phyloP scores from a whole-genome alignment of 1,284 basidiomycete genomes.

The Tremellales sp. region DNA sequence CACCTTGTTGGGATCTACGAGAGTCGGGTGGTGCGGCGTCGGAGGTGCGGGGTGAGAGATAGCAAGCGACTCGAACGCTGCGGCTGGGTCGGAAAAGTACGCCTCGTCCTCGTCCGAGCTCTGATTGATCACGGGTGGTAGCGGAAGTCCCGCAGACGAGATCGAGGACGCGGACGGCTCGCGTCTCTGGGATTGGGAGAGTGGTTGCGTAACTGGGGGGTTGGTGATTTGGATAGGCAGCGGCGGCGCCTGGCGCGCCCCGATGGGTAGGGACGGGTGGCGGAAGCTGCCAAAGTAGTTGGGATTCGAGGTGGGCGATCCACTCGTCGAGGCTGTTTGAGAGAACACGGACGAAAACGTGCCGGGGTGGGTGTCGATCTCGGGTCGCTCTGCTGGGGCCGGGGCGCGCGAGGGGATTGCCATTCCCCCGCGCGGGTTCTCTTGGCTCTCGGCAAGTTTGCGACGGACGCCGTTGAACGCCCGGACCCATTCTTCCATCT shows the following conservation, averaged over 20 bases:
- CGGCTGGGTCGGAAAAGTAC: conserved; percentile 30
- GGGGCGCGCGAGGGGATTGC: conserved; percentile 9
- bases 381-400: conserved; percentile 6
- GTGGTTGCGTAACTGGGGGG: not conserved
- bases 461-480: conserved; percentile 75
- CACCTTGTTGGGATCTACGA: conserved; percentile 61
- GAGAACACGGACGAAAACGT: conserved; percentile 24
- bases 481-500: conserved; percentile 79
- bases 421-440: conserved; percentile 26
- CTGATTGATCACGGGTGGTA: not conserved
- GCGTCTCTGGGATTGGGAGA: not conserved
- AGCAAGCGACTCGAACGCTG: conserved; percentile 12
- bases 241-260: conserved; percentile 8
- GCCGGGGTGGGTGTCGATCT: conserved; percentile 24
- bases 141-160: not conserved
- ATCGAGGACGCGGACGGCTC: conserved; percentile 3
- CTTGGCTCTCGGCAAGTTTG: conserved; percentile 53
- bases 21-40: conserved; percentile 26
- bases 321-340: conserved; percentile 9
- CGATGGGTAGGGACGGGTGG: conserved; percentile 2
- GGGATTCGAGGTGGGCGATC: conserved; percentile 7
- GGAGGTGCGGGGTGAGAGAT: conserved; percentile 45
- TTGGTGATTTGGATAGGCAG: conserved; percentile 21
- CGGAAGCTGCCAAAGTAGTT: conserved; percentile 11
- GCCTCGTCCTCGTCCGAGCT: conserved; percentile 34